Conservation (phyloP, 768 basidiomycete genomes). For the Kwoniella bestiolae region DNA sequence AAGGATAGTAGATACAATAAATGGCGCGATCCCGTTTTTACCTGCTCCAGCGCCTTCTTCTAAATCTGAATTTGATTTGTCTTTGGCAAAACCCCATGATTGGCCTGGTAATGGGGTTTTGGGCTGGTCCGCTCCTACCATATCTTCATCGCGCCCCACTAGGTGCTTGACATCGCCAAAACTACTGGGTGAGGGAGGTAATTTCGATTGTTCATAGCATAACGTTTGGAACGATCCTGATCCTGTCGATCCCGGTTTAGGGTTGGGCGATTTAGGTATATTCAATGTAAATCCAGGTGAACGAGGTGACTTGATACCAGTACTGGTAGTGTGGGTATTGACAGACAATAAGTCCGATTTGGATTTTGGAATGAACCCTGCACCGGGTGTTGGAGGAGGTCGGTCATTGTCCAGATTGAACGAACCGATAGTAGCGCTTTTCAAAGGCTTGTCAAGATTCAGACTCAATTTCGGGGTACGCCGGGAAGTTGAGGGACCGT, state of each 20-base stretch:
- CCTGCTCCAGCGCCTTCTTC: conserved; percentile 17
- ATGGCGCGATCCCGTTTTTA: conserved; percentile 57
- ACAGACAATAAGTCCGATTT: conserved; percentile 14
- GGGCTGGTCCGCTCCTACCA: neutral
- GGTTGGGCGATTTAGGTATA: conserved; percentile 23
- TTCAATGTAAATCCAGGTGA: conserved; percentile 19
- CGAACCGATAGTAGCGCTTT: conserved; percentile 36
- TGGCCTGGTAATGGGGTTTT: conserved; percentile 5
- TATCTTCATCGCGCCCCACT: conserved; percentile 40
- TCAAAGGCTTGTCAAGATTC: conserved; percentile 39
- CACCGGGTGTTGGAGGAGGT: conserved; percentile 20
- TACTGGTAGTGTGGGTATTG: neutral
- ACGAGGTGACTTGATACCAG: conserved; percentile 2
- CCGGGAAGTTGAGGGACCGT: conserved; percentile 17
- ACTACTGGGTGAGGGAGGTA: conserved; percentile 44
- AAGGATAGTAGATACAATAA: conserved; percentile 86
- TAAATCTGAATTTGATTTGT: neutral
- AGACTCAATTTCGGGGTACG: conserved; percentile 44
- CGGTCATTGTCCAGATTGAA: conserved; percentile 21
- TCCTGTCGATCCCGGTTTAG: neutral
- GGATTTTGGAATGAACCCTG: neutral
- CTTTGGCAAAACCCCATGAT: neutral
- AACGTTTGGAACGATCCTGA: conserved; percentile 35
- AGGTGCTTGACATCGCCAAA: conserved; percentile 36
- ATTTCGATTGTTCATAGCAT: conserved; percentile 35